Base-by-base conservation (phyloP, 2,329 filamentous ascomycete genomes). In the Trichophyton mentagrophytes region DNA sequence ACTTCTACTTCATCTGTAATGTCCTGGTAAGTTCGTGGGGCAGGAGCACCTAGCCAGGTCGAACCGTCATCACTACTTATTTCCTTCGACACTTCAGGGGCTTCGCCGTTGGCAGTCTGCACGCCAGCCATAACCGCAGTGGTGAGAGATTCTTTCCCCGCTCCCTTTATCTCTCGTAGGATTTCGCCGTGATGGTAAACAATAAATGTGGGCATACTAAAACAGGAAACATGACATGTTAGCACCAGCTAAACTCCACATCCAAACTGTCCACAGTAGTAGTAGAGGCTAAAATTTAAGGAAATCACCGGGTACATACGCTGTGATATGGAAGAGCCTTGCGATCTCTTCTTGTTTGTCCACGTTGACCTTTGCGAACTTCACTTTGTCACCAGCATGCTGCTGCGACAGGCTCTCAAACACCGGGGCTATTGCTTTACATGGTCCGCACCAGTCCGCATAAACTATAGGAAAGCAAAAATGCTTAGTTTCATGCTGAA, bases 281-380 rank as follows among this genome's bases (percentile, higher is more conserved):
- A 55, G 27, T n/a, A 36, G n/a, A 30, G 13, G 3, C 20, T 25
- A 4, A 4, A 4, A 27, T 38, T 1, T 55, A 9, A 15, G 7
- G 5, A 9, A 55, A 27, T 13, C 11, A 4, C 17, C 13, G 22
- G 63, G 33, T 42, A 73, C 81, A 67, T 76, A 85, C 74, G 83
- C 82, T 20, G 84, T 85, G 69, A 97, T 80, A 65, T 79, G 78
- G 76, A 95, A 93, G 66, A 85, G 83, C 63, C 82, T 71, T 15
- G 88, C 84, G 64, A 97, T 83, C 42, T 89, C 84, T 68, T 84
- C 79, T 71, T 93, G 87, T 58, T 80, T 74, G 67, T 96, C 90
- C 63, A 84, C 87, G 78, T 97, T 86, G 77, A 96, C 82, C 78
- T 93, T 96, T 72, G 85, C 84, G 72, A 97, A 96, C 38, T 86